Evolutionary conservation across 129 eudicot genomes (phyloP).

Genomic region (Glebionis coronaria): DNA sequence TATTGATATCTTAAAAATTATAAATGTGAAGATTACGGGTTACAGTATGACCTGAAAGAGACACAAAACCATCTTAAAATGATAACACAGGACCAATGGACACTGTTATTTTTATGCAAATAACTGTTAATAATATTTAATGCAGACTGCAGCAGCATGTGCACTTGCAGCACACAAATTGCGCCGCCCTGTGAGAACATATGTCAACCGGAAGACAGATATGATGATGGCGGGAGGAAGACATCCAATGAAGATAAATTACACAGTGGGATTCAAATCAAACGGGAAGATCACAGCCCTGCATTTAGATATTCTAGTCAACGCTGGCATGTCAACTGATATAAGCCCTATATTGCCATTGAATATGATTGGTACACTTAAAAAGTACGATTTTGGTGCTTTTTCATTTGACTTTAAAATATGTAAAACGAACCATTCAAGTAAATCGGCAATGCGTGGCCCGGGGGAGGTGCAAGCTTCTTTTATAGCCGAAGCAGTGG

Average conservation of each 20-base stretch:
- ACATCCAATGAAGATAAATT: conserved; percentile 94
- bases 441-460: conserved; percentile 88
- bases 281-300: conserved; percentile 79
- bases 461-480: conserved; percentile 93
- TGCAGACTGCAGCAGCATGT: conserved; percentile 84
- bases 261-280: conserved; percentile 84
- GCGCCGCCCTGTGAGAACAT: conserved; percentile 72
- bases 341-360: conserved; percentile 79
- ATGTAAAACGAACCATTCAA: conserved; percentile 80
- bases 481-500: conserved; percentile 78
- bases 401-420: conserved; percentile 68
- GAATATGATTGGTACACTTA: conserved; percentile 49
- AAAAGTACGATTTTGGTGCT: conserved; percentile 91
- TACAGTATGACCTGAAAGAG: too few relatives aligned
- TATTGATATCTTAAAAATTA: too few relatives aligned
- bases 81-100: too few relatives aligned
- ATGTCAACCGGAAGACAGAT: conserved; percentile 79
- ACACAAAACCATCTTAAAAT: too few relatives aligned
- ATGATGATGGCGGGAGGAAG: conserved; percentile 95
- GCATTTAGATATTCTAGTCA: conserved; percentile 57
- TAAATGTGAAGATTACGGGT: too few relatives aligned
- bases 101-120: too few relatives aligned
- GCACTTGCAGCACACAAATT: conserved; percentile 93
- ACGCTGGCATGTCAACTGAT: conserved; percentile 62
- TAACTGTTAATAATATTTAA: neutral